Conservation (phyloP, 805 yeast species). For the Zygoascus ofunaensis region DNA sequence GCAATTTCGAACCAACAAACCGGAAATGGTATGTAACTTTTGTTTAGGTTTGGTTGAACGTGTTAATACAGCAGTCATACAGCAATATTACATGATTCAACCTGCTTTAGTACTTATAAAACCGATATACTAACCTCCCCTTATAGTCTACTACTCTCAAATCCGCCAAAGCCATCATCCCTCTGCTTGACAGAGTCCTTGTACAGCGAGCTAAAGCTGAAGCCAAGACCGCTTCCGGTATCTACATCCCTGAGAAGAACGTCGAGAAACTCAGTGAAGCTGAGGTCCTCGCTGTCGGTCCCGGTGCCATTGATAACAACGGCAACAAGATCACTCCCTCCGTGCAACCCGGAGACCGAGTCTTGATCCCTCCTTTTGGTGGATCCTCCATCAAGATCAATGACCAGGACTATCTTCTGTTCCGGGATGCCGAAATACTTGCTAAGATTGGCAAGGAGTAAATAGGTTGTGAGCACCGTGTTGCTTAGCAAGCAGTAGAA, state of each 20-base stretch:
- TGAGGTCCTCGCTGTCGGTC: slow-evolving; percentile 88
- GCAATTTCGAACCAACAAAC: not conserved
- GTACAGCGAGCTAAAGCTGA: slow-evolving; percentile 92
- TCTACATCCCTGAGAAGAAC: slow-evolving; percentile 92
- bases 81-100: too few relatives aligned
- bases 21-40: slow-evolving; percentile 2
- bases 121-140: not conserved
- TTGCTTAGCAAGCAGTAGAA: not conserved
- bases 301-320: slow-evolving; percentile 69
- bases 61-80: too few relatives aligned
- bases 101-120: too few relatives aligned
- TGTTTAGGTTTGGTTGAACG: not conserved
- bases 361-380: slow-evolving; percentile 89
- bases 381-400: slow-evolving; percentile 84
- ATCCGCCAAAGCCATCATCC: slow-evolving; percentile 79
- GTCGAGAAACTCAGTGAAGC: slow-evolving; percentile 91
- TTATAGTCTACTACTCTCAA: slow-evolving; percentile 38
- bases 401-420: slow-evolving; percentile 61
- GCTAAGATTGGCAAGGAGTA: slow-evolving; percentile 72
- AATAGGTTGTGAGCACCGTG: too few relatives aligned
- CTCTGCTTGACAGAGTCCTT: slow-evolving; percentile 90
- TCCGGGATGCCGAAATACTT: slow-evolving; percentile 89
- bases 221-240: slow-evolving; percentile 84
- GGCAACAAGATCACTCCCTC: slow-evolving; percentile 67
- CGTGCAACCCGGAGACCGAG: slow-evolving; percentile 86